Evolutionary conservation across 225 moss, liverwort and hornwort species (phyloP).

Genomic region (Anthoceros angustus): DNA sequence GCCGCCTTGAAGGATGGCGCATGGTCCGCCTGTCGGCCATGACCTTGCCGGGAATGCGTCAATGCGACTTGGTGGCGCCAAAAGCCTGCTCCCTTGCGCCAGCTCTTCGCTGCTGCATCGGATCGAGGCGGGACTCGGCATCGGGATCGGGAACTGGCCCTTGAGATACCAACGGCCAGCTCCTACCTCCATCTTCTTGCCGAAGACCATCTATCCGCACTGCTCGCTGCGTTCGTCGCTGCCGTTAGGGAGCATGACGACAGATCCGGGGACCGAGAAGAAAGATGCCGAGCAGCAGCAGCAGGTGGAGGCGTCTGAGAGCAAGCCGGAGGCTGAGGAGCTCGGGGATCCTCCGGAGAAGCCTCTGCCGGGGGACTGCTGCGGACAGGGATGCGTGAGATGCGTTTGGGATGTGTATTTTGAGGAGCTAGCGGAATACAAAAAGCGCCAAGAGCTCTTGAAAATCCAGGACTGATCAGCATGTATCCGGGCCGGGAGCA

Average conservation of each 20-base stretch:
- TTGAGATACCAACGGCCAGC: too few species aligned
- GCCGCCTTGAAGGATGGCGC: too few species aligned
- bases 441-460: slow-evolving; percentile 38
- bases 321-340: slow-evolving; percentile 18
- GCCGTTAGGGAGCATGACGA: neutral
- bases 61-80: neutral
- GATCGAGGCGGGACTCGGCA: neutral
- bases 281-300: neutral
- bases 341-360: slow-evolving; percentile 84
- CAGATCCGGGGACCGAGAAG: neutral
- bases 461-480: too few species aligned
- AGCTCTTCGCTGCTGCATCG: neutral
- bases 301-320: neutral
- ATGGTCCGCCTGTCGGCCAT: too few species aligned
- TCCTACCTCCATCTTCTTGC: neutral
- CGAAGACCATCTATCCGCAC: neutral
- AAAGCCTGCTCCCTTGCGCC: neutral
- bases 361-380: slow-evolving; percentile 83
- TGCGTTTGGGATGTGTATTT: slow-evolving; percentile 94
- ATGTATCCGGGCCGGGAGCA: too few species aligned
- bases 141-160: too few species aligned
- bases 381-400: slow-evolving; percentile 72
- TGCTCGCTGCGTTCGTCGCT: neutral
- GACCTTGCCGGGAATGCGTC: neutral
- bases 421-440: slow-evolving; percentile 59